Conservation (phyloP, 495 filamentous ascomycete genomes). For the Mycothermus thermophilus region DNA sequence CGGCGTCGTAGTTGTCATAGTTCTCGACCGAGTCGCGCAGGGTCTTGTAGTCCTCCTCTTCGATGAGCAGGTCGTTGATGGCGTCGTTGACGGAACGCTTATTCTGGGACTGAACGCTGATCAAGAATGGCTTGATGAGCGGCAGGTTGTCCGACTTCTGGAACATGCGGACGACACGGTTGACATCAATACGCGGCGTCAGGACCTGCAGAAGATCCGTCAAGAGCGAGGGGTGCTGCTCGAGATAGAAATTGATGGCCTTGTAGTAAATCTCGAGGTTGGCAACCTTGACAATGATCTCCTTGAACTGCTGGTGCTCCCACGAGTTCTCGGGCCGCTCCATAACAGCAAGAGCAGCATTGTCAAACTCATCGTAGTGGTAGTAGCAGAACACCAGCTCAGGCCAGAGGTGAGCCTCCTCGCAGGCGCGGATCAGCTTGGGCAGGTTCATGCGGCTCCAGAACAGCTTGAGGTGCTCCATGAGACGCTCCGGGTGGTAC, state of each 20-base stretch:
- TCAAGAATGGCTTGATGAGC: slow-evolving; percentile 96
- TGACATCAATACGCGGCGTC: slow-evolving; percentile 90
- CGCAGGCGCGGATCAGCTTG: slow-evolving; percentile 90
- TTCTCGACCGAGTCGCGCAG: slow-evolving; percentile 95
- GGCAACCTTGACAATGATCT: slow-evolving; percentile 93
- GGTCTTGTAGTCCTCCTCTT: slow-evolving; percentile 98
- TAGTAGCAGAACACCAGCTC: slow-evolving; percentile 98
- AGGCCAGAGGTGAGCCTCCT: slow-evolving; percentile 93
- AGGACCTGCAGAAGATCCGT: slow-evolving; percentile 89
- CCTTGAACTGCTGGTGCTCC: slow-evolving; percentile 99
- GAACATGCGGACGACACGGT: slow-evolving; percentile 96
- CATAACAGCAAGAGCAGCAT: slow-evolving; percentile 97
- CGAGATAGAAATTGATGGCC: slow-evolving; percentile 91
- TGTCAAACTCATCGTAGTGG: slow-evolving; percentile 99
- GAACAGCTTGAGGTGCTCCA: slow-evolving; percentile 99
- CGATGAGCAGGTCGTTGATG: slow-evolving; percentile 95
- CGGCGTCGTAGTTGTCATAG: slow-evolving; percentile 96
- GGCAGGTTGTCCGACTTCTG: slow-evolving; percentile 96
- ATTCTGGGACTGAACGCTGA: slow-evolving; percentile 94
- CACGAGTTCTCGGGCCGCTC: slow-evolving; percentile 95
- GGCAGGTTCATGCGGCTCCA: slow-evolving; percentile 98
- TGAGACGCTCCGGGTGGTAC: slow-evolving; percentile 89
- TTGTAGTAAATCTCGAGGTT: slow-evolving; percentile 99
- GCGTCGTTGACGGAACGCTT: slow-evolving; percentile 96
- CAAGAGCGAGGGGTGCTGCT: slow-evolving; percentile 87